Evolutionary conservation across 257 asterid species (phyloP), one percentile per base, ranked within the genome.

Genomic region (Petrea volubilis): DNA sequence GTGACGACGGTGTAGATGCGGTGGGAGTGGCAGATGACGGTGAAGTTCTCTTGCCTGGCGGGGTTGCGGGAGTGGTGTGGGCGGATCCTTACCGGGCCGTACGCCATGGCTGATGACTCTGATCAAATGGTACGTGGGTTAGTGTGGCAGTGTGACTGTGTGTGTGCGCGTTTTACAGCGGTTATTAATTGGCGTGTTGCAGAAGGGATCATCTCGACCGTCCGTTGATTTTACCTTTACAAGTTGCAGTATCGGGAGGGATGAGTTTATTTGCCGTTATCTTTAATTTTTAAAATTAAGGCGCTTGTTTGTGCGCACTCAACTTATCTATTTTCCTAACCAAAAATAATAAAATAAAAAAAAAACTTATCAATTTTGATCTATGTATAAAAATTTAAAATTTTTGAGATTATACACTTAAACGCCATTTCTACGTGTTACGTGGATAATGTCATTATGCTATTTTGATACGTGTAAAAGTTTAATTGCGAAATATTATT

Each of bases 1-100:
- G 78, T 50, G 73, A 74, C 74, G 53, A 49, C 36, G 63, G 55
- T 67, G 27, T n/a, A 67, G 56, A 74, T 46, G 69, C 13, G 1
- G 68, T 46, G 49, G 20, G 46, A 46, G 51, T 31, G 29, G 63
- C 68, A 66, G 36, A 3, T 21, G 57, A 74, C 18, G 2, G 21
- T 11, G 61, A 46, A 74, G 38, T 4, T 10, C 27, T 15, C 34
- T 33, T 24, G 64, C 64, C 24, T 71, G 36, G 15, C n/a, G 20
- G 67, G 67, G 59, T 46, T 46, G 41, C 29, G 41, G 59, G 58
- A 44, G 59, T n/a, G 34, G 47, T 34, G 52, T 51, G 47, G 8
- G 17, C 7, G 40, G 40, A 56, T 67, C 14, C 40, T 34, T 25
- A 52, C 52, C 17, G 21, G 31, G 6, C 15, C 3, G 43, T 27